These are phyloP conservation scores for Cerioporus squamosus DNA, from an alignment of 1,284 basidiomycete species.

Conservation along the genomic window DNA sequence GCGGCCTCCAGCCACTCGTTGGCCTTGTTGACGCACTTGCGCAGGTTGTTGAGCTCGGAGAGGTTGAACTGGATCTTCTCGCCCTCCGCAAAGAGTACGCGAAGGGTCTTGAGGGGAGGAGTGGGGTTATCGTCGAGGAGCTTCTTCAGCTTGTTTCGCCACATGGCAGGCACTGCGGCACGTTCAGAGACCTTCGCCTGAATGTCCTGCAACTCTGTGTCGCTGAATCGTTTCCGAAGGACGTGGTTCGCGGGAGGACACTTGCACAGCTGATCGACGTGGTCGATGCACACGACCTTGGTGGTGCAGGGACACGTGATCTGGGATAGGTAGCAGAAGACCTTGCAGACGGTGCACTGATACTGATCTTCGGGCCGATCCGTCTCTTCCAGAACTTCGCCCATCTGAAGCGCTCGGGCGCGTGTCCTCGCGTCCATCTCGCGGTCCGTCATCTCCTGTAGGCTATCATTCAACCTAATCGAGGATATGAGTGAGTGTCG, in stretches of 20 bases:
- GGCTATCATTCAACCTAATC: constrained; percentile 78
- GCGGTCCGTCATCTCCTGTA: constrained; percentile 88
- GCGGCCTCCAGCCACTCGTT: constrained; percentile 86
- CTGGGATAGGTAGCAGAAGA: constrained; percentile 95
- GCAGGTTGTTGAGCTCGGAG: constrained; percentile 72
- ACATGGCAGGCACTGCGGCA: constrained; percentile 75
- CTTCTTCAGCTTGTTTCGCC: constrained; percentile 75
- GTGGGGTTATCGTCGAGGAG: constrained; percentile 69
- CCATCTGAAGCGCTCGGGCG: constrained; percentile 60
- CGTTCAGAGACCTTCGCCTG: constrained; percentile 69
- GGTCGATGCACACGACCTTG: constrained; percentile 87
- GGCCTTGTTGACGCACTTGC: constrained; percentile 80
- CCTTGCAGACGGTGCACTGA: constrained; percentile 93
- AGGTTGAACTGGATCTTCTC: constrained; percentile 83
- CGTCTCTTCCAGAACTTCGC: constrained; percentile 75
- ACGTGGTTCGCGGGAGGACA: constrained; percentile 63
- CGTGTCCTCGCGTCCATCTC: constrained; percentile 75
- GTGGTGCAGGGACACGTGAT: constrained; percentile 80
- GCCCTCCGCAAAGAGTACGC: constrained; percentile 82
- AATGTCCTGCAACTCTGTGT: constrained; percentile 77
- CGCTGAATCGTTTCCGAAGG: constrained; percentile 83
- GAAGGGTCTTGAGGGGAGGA: constrained; percentile 77
- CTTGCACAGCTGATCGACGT: constrained; percentile 79
- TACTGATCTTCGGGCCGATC: constrained; percentile 93
- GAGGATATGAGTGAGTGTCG: constrained; percentile 2